Base-by-base conservation (phyloP, 2,329 filamentous ascomycete genomes). In the Aspergillus puulaauensis region DNA sequence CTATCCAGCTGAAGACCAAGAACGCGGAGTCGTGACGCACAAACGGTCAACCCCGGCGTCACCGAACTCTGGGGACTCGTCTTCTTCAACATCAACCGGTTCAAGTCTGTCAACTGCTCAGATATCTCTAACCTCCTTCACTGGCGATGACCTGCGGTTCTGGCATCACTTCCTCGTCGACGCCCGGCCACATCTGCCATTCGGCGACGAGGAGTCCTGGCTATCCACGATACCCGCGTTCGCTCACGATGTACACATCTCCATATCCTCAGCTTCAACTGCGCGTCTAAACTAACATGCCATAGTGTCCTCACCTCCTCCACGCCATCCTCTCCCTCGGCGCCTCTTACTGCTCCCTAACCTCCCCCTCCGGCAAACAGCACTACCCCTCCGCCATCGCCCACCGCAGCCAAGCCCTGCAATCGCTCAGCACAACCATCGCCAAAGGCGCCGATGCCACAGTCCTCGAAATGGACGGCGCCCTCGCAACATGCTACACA, bases 291-390 rank as follows among this genome's bases (percentile, higher is more conserved):
- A n/a, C 17, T 44, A 59, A 37, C 61, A 66, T 44, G 70, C 44
- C 33, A 72, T 51, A 59, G 54, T 21, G 88, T 62, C 84, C 87
- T 56, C 88, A 85, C 58, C 78, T 89, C 9, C 89, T 90, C 83
- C 87, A 90, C 68, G 85, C 87, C 4, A 86, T 90, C 51, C 80
- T 89, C 0, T 86, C 86, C 12, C 80, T 89, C 59, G 80, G 87
- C 1, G 88, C 88, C 33, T 89, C 87, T 0, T 85, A 90, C 61
- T 79, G 69, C 19, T 61, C 63, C 27, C 58, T 70, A 17, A 57
- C 90, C 4, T 80, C 82, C 64, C 73, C 74, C 4, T 71, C 76
- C 0, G 83, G 83, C 57, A 69, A 79, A 2, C 79, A 78, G 58
- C 79, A 89, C 17, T 71, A 81, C 14, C 76, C 81, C 14, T 79